Conservation (phyloP, 2,329 filamentous ascomycete species). For the Talaromyces islandicus region DNA sequence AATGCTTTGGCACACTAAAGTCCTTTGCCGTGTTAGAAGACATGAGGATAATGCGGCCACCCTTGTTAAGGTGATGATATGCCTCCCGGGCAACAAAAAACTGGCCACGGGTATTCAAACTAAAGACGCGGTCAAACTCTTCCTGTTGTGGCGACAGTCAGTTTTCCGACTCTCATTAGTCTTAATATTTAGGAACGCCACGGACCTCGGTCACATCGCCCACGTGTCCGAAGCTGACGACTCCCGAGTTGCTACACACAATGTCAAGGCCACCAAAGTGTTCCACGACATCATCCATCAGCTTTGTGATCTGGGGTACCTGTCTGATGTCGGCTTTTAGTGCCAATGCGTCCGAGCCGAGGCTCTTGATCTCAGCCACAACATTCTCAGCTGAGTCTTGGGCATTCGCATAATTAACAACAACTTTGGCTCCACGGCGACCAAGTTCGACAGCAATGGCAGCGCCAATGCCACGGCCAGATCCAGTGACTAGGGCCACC, state of each 20-base stretch:
- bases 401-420: constrained; percentile 47
- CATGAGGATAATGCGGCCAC: constrained; percentile 70
- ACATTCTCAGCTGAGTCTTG: constrained; percentile 53
- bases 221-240: constrained; percentile 62
- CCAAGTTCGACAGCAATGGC: constrained; percentile 25
- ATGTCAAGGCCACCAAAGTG: constrained; percentile 22
- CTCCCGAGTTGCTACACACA: constrained; percentile 39
- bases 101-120: constrained; percentile 62
- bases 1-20: constrained; percentile 63
- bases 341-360: constrained; percentile 32
- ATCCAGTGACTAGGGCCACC: constrained; percentile 25
- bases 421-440: constrained; percentile 22
- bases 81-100: constrained; percentile 74
- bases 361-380: constrained; percentile 18
- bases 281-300: constrained; percentile 14
- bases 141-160: constrained; percentile 38
- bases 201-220: constrained; percentile 55
- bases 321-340: constrained; percentile 43
- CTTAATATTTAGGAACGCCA: neutral
- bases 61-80: constrained; percentile 62
- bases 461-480: constrained; percentile 24
- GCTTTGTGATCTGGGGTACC: constrained; percentile 24
- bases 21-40: constrained; percentile 63
- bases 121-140: constrained; percentile 66
- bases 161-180: neutral